Conservation (phyloP, 2,329 filamentous ascomycete species). For the Fusarium tanahbumbuense region DNA sequence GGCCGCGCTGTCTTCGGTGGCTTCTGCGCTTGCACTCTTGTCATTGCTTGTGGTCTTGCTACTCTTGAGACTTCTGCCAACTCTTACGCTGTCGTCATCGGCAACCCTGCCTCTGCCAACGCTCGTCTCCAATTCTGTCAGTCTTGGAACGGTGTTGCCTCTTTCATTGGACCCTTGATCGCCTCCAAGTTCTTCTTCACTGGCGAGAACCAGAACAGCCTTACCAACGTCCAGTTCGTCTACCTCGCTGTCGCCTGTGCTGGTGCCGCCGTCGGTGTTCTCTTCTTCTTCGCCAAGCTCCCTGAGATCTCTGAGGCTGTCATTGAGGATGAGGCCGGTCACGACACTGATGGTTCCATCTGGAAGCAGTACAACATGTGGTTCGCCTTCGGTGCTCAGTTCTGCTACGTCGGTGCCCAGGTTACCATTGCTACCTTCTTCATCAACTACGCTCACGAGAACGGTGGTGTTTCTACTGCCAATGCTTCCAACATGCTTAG, state of each 20-base stretch:
- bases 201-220: constrained; percentile 64
- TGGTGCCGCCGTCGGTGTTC: constrained; percentile 71
- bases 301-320: constrained; percentile 73
- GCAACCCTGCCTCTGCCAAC: constrained; percentile 31
- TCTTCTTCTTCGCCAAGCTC: constrained; percentile 76
- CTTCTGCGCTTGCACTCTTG: constrained; percentile 79
- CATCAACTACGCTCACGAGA: constrained; percentile 77
- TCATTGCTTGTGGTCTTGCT: constrained; percentile 78
- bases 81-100: constrained; percentile 71
- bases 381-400: constrained; percentile 80
- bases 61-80: constrained; percentile 83
- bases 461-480: constrained; percentile 62
- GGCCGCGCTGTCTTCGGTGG: constrained; percentile 67
- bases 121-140: constrained; percentile 69
- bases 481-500: constrained; percentile 74
- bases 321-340: constrained; percentile 57
- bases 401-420: constrained; percentile 82
- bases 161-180: constrained; percentile 76
- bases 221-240: constrained; percentile 79
- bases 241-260: constrained; percentile 77
- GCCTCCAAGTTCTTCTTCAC: constrained; percentile 80
- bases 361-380: constrained; percentile 79
- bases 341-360: constrained; percentile 69
- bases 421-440: constrained; percentile 74
- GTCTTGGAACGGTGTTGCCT: constrained; percentile 80